Evolutionary conservation across 192 early-diverging fungal species (phyloP).

Genomic region (Coemansia sp.): DNA sequence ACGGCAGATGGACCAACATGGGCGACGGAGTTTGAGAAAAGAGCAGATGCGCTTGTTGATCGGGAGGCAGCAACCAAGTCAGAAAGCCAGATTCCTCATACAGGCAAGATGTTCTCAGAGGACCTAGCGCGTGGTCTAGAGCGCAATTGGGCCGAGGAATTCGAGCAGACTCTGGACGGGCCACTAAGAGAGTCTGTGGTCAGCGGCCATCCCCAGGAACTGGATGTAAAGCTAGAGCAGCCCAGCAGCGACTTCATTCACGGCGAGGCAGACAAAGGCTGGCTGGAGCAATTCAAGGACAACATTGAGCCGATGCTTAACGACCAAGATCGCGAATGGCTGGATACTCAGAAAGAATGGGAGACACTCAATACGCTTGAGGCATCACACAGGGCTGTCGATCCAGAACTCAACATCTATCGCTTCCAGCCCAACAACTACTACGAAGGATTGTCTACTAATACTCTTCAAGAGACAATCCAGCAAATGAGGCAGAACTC

Average conservation of each 20-base stretch:
- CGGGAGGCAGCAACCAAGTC: slow-evolving; percentile 40
- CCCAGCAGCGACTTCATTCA: slow-evolving; percentile 58
- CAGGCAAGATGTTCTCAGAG: slow-evolving; percentile 57
- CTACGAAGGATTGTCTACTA: slow-evolving; percentile 30
- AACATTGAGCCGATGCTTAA: slow-evolving; percentile 68
- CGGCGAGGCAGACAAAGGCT: slow-evolving; percentile 55
- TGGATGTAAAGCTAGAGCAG: slow-evolving; percentile 59
- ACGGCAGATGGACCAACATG: slow-evolving; percentile 58
- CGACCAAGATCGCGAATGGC: slow-evolving; percentile 69
- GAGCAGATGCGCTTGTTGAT: slow-evolving; percentile 55
- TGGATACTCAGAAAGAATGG: slow-evolving; percentile 72
- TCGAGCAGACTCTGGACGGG: slow-evolving; percentile 54
- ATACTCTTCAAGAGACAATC: slow-evolving; percentile 52
- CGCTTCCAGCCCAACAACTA: slow-evolving; percentile 61
- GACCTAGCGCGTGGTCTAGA: slow-evolving; percentile 62
- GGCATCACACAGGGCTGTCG: slow-evolving; percentile 35
- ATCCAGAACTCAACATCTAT: slow-evolving; percentile 69
- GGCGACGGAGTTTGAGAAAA: slow-evolving; percentile 70
- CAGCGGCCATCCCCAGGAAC: slow-evolving; percentile 54
- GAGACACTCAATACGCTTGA: slow-evolving; percentile 55
- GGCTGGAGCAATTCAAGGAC: slow-evolving; percentile 68
- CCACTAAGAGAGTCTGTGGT: slow-evolving; percentile 48
- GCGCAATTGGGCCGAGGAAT: slow-evolving; percentile 63
- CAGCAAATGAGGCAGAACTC: slow-evolving; percentile 58
- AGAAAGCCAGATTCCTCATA: slow-evolving; percentile 36